Evolutionary conservation across 495 filamentous ascomycete genomes (phyloP).

Genomic region (Penicillium lividum): DNA sequence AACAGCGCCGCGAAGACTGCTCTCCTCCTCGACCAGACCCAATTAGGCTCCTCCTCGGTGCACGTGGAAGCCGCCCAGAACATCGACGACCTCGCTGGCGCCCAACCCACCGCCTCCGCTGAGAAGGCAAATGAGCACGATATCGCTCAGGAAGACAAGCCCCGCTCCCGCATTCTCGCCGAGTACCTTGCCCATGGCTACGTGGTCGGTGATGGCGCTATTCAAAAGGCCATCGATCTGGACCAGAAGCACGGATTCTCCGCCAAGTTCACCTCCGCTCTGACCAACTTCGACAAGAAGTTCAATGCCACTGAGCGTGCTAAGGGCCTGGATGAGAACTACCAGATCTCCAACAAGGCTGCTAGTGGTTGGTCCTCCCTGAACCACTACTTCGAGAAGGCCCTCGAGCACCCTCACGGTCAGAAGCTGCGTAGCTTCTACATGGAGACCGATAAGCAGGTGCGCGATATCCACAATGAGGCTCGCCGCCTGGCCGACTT

Average conservation of each 20-base stretch:
- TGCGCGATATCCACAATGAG: slow-evolving; percentile 89
- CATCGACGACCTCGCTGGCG: slow-evolving; percentile 63
- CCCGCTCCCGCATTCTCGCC: slow-evolving; percentile 84
- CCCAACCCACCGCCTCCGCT: slow-evolving; percentile 43
- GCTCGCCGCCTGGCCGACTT: slow-evolving; percentile 82
- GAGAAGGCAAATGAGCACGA: slow-evolving; percentile 60
- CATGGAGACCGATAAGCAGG: slow-evolving; percentile 74
- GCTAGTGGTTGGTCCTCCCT: slow-evolving; percentile 65
- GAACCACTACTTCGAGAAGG: slow-evolving; percentile 88
- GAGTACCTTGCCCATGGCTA: slow-evolving; percentile 97
- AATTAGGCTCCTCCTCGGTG: slow-evolving; percentile 80
- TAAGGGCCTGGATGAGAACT: slow-evolving; percentile 70
- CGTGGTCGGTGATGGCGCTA: slow-evolving; percentile 76
- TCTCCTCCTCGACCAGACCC: slow-evolving; percentile 92
- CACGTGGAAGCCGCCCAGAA: slow-evolving; percentile 68
- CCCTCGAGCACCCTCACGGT: slow-evolving; percentile 78
- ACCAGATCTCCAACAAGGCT: slow-evolving; percentile 70
- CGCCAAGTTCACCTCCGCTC: slow-evolving; percentile 68
- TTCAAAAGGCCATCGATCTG: slow-evolving; percentile 81
- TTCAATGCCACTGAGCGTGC: slow-evolving; percentile 79
- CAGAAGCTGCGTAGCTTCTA: slow-evolving; percentile 87
- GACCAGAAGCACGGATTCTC: slow-evolving; percentile 91
- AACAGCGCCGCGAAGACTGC: slow-evolving; percentile 84
- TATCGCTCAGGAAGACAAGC: slow-evolving; percentile 92
- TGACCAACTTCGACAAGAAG: slow-evolving; percentile 76